Base-by-base conservation (phyloP, 1,284 basidiomycete genomes). In the Takashimella tepidaria region DNA sequence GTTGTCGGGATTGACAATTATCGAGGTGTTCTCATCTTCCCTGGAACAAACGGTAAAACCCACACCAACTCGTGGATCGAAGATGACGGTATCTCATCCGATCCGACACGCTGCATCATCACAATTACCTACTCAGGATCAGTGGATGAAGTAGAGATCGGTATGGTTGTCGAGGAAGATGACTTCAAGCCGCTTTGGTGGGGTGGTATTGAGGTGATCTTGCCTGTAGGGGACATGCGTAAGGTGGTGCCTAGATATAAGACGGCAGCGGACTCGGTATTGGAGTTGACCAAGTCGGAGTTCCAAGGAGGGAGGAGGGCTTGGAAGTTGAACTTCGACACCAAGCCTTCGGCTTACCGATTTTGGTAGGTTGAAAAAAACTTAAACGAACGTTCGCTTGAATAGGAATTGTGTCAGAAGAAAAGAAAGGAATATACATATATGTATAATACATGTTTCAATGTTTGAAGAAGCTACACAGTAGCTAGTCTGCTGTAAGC, bases 31-130 rank as follows among this genome's bases (percentile, higher is more conserved):
- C 62, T 69, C 45, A 53, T 72, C 44, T 72, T 58, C 56, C 68
- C 69, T 16, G 43, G 25, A 12, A 12, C 49, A 4, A n/a, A 8
- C 69, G 46, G 53, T 11, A 51, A 44, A 46, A 49, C 23, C 25
- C 61, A 27, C 23, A 23, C 31, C 5, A 73, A 70, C 37, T 57
- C 56, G 11, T 76, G 74, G 74, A 70, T 64, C 24, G 75, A 77
- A 46, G 75, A 77, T 50, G 74, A 76, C 53, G 75, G 74, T 31
- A 74, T 73, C 22, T 70, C 70, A 2, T 58, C 62, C 23, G 51
- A 68, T 2, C 70, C 68, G 0, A 60, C 55, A 3, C 65, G 60
- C 47, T 61, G 68, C 1, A 57, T 70, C 21, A 51, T 76, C 41
- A 55, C 59, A 24, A 63, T 73, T 40, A 58, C 49, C 11, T 72